Conservation (phyloP, 495 filamentous ascomycete species). For the Barbatosphaeria neglecta region DNA sequence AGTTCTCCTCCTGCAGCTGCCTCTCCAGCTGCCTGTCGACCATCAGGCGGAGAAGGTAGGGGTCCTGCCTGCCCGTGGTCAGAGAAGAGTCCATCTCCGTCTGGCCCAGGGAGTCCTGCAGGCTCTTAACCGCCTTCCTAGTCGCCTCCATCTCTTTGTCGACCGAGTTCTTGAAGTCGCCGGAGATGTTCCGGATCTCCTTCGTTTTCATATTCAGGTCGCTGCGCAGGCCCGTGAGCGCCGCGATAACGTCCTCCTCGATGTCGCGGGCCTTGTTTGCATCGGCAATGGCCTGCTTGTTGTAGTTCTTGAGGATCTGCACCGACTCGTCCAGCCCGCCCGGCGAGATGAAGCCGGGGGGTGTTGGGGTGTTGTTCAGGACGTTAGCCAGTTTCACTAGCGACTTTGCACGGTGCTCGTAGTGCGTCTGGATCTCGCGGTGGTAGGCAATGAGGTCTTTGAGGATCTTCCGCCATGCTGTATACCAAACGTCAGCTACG, state of each 20-base stretch:
- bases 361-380: conserved; percentile 65
- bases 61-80: conserved; percentile 76
- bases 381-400: conserved; percentile 73
- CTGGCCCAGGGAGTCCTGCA: conserved; percentile 70
- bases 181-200: conserved; percentile 84
- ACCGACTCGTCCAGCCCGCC: conserved; percentile 80
- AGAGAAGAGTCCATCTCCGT: conserved; percentile 64
- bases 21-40: conserved; percentile 83
- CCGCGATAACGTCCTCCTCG: conserved; percentile 79
- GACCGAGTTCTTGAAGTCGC: conserved; percentile 88
- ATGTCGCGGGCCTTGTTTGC: conserved; percentile 85
- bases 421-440: conserved; percentile 80
- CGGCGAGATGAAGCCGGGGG: conserved; percentile 58
- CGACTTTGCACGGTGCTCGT: conserved; percentile 76
- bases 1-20: conserved; percentile 96
- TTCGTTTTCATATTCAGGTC: conserved; percentile 94
- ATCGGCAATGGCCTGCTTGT: conserved; percentile 69
- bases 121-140: conserved; percentile 55
- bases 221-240: conserved; percentile 71
- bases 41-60: conserved; percentile 70
- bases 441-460: conserved; percentile 95
- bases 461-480: conserved; percentile 89
- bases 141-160: conserved; percentile 69
- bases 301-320: conserved; percentile 67
- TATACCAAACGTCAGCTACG: neutral